Conservation (phyloP, 768 basidiomycete genomes). For the Agaricus subrufescens region DNA sequence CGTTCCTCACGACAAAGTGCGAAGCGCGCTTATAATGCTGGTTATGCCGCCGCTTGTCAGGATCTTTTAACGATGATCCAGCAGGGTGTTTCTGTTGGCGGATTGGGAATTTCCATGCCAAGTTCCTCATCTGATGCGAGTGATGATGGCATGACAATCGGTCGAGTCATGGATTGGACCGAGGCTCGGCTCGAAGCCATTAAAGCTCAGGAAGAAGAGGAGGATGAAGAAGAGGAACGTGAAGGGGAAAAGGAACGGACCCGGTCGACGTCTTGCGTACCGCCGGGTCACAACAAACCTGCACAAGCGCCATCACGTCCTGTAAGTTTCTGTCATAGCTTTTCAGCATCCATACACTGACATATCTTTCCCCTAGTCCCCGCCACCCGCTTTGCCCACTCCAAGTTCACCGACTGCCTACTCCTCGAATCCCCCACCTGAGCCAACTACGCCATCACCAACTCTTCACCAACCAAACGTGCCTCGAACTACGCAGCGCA, state of each 20-base stretch:
- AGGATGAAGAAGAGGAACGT: slow-evolving; percentile 75
- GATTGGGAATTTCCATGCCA: slow-evolving; percentile 33
- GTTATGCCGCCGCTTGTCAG: slow-evolving; percentile 75
- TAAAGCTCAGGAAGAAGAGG: slow-evolving; percentile 70
- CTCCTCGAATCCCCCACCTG: slow-evolving; percentile 15
- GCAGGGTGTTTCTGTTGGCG: slow-evolving; percentile 68
- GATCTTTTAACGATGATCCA: slow-evolving; percentile 81
- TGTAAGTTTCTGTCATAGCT: neutral
- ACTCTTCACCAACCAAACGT: slow-evolving; percentile 20
- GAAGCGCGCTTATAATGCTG: slow-evolving; percentile 76
- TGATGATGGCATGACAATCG: slow-evolving; percentile 66
- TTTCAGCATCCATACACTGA: neutral
- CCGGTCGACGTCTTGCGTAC: slow-evolving; percentile 18
- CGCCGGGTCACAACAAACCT: slow-evolving; percentile 9
- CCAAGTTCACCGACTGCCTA: slow-evolving; percentile 6
- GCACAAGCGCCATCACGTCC: neutral
- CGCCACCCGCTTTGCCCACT: slow-evolving; percentile 4
- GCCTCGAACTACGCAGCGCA: slow-evolving; percentile 18
- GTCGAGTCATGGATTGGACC: slow-evolving; percentile 79
- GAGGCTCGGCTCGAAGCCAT: slow-evolving; percentile 79
- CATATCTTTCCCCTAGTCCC: neutral
- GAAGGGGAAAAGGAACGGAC: slow-evolving; percentile 49
- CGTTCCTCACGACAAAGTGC: slow-evolving; percentile 73
- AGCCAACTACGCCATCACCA: slow-evolving; percentile 31
- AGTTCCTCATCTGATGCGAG: slow-evolving; percentile 42